These are phyloP conservation scores for Agroathelia rolfsii DNA, from an alignment of 1,284 basidiomycete species.

Conservation along the genomic window DNA sequence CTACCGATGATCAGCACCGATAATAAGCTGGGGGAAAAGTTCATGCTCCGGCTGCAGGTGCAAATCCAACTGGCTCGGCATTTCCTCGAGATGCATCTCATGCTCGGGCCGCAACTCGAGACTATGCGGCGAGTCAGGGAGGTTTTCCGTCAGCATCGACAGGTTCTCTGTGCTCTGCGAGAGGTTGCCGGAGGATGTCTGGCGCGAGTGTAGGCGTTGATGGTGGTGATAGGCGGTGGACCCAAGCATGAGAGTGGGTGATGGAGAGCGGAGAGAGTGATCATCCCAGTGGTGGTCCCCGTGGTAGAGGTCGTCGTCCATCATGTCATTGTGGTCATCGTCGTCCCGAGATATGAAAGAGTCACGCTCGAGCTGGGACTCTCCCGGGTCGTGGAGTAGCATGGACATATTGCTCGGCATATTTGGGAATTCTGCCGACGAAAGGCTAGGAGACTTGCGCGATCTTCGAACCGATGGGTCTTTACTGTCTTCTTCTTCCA, in stretches of 20 bases:
- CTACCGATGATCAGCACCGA: too few species aligned
- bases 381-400: slow-evolving; percentile 40
- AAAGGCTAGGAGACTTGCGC: slow-evolving; percentile 9
- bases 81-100: slow-evolving; percentile 59
- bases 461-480: slow-evolving; percentile 7
- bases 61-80: slow-evolving; percentile 55
- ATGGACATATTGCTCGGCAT: slow-evolving; percentile 67
- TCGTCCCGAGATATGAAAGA: slow-evolving; percentile 10
- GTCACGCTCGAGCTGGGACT: slow-evolving; percentile 6
- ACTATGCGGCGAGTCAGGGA: slow-evolving; percentile 58
- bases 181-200: slow-evolving; percentile 19
- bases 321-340: slow-evolving; percentile 4
- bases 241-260: too few species aligned
- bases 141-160: slow-evolving; percentile 41
- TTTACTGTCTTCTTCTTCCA: slow-evolving; percentile 14
- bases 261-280: slow-evolving; percentile 12
- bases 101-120: slow-evolving; percentile 59
- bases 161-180: slow-evolving; percentile 53
- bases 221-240: too few species aligned
- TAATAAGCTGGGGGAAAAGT: too few species aligned
- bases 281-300: slow-evolving; percentile 7
- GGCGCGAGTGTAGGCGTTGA: slow-evolving; percentile 1
- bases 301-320: slow-evolving; percentile 11
- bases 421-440: too few species aligned
- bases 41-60: too few species aligned